Percentiles rank a stretch among this genome's conserved stretches.
phyloP scores from a whole-genome alignment of 1,139 yeast species.

The Yamadazyma atmosphaerica region DNA sequence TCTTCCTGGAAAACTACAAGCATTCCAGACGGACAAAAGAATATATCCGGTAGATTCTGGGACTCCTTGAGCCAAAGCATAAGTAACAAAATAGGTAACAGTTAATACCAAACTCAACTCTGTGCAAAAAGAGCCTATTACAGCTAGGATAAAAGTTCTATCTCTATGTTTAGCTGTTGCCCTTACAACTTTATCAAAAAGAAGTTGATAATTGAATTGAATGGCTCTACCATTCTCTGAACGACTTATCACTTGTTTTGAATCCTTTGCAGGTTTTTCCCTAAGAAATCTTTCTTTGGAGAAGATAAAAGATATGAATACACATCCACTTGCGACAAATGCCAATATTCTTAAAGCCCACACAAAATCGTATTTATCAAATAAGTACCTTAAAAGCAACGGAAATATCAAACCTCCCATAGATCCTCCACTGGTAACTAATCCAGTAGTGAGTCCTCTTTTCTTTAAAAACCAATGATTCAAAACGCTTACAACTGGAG shows the following conservation, averaged over 20 bases:
- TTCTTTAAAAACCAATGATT: constrained; percentile 40
- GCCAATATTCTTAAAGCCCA: constrained; percentile 40
- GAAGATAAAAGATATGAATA: constrained; percentile 36
- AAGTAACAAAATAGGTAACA: constrained; percentile 54
- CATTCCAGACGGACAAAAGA: constrained; percentile 55
- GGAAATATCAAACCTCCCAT: constrained; percentile 41
- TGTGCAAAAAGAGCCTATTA: constrained; percentile 39
- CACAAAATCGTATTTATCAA: constrained; percentile 29
- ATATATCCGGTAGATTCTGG: constrained; percentile 50
- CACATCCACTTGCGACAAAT: constrained; percentile 31
- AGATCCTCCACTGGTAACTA: constrained; percentile 42
- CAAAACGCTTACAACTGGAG: constrained; percentile 38
- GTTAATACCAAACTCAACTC: constrained; percentile 57
- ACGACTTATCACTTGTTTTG: background rate
- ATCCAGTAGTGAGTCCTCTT: constrained; percentile 36
- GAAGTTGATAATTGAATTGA: background rate
- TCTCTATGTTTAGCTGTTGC: constrained; percentile 13
- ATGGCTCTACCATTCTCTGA: constrained; percentile 1
- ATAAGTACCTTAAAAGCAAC: constrained; percentile 32
- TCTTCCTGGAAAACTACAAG: constrained; percentile 59
- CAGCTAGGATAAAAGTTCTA: constrained; percentile 21
- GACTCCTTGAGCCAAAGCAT: constrained; percentile 55
- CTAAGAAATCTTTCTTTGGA: constrained; percentile 42
- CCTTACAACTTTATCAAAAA: background rate
- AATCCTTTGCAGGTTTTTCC: background rate